Conservation (phyloP, 331 rosid genomes). For the Rosa hybrid region DNA sequence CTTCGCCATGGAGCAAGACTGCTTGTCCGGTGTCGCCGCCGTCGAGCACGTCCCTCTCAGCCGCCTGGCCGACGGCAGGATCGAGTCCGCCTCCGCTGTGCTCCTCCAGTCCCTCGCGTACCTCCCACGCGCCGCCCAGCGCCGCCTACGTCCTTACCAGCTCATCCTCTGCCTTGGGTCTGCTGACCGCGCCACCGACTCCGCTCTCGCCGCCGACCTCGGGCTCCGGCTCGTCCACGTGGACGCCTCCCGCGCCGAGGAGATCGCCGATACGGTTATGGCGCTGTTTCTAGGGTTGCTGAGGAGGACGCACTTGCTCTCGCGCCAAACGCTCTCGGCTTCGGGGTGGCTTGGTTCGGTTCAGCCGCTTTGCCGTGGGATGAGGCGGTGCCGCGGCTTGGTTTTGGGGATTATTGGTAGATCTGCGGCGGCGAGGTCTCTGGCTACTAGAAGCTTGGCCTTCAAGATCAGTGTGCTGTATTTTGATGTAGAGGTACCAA, state of each 20-base stretch:
- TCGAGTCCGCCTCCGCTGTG: slow-evolving; percentile 85
- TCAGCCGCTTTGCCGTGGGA: slow-evolving; percentile 94
- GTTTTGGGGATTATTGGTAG: slow-evolving; percentile 90
- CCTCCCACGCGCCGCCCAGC: slow-evolving; percentile 99
- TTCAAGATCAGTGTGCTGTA: slow-evolving; percentile 93
- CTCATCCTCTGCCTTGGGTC: slow-evolving; percentile 95
- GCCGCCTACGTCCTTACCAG: slow-evolving; percentile 89
- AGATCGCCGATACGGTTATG: slow-evolving; percentile 94
- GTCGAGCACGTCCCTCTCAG: slow-evolving; percentile 88
- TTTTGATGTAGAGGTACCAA: slow-evolving; percentile 49
- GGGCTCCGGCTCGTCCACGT: slow-evolving; percentile 90
- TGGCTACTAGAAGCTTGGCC: slow-evolving; percentile 93
- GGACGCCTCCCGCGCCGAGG: slow-evolving; percentile 89
- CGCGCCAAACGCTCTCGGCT: slow-evolving; percentile 87
- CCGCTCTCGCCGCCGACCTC: slow-evolving; percentile 85
- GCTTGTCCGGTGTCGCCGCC: slow-evolving; percentile 72
- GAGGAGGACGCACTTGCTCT: slow-evolving; percentile 88
- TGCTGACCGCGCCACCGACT: slow-evolving; percentile 82
- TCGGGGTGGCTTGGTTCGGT: slow-evolving; percentile 98
- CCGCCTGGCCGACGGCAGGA: slow-evolving; percentile 78
- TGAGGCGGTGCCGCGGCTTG: slow-evolving; percentile 95
- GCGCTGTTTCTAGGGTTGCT: slow-evolving; percentile 93
- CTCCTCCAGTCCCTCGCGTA: slow-evolving; percentile 87
- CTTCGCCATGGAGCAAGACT: slow-evolving; percentile 75
- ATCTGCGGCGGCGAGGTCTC: slow-evolving; percentile 90